phyloP scores from a whole-genome alignment of 2,329 filamentous ascomycete species.

The Westerdykella sp. region DNA sequence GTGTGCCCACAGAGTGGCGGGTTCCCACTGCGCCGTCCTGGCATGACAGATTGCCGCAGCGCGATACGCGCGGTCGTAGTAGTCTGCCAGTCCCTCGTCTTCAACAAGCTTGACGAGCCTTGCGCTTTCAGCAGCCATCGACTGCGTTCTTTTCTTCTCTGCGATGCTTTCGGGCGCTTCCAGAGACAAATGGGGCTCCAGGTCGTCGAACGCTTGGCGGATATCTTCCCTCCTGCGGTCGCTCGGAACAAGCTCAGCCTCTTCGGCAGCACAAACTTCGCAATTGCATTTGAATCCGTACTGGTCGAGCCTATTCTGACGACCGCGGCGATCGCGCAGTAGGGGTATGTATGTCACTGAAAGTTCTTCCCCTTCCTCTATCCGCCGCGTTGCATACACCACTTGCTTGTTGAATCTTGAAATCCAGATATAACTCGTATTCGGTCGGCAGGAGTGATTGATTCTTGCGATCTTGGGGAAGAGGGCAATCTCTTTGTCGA shows the following conservation, averaged over 20 bases:
- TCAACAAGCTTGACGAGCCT: slow-evolving; percentile 27
- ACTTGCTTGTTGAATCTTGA: slow-evolving; percentile 21
- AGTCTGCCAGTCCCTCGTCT: slow-evolving; percentile 30
- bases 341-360: slow-evolving; percentile 36
- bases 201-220: slow-evolving; percentile 18
- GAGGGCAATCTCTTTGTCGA: slow-evolving; percentile 24
- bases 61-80: slow-evolving; percentile 30
- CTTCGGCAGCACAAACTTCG: slow-evolving; percentile 29
- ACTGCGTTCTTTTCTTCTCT: slow-evolving; percentile 18
- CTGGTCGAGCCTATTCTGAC: slow-evolving; percentile 27
- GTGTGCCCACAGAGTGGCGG: slow-evolving; percentile 27
- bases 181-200: slow-evolving; percentile 23
- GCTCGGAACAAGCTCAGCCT: slow-evolving; percentile 13
- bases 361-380: slow-evolving; percentile 38
- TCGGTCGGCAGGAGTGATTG: slow-evolving; percentile 34
- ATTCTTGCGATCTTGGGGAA: slow-evolving; percentile 34
- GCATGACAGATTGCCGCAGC: slow-evolving; percentile 28
- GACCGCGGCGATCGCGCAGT: slow-evolving; percentile 21
- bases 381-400: slow-evolving; percentile 34
- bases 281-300: slow-evolving; percentile 37
- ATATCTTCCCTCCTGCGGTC: slow-evolving; percentile 25
- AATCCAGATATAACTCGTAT: slow-evolving; percentile 36
- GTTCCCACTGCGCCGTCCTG: slow-evolving; percentile 23
- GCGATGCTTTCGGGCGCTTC: slow-evolving; percentile 14
- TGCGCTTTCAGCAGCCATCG: slow-evolving; percentile 23